Percentiles rank a stretch among this genome's conserved stretches.
Conservation (phyloP, 2,329 filamentous ascomycete species). For the Cladosporium phlei region DNA sequence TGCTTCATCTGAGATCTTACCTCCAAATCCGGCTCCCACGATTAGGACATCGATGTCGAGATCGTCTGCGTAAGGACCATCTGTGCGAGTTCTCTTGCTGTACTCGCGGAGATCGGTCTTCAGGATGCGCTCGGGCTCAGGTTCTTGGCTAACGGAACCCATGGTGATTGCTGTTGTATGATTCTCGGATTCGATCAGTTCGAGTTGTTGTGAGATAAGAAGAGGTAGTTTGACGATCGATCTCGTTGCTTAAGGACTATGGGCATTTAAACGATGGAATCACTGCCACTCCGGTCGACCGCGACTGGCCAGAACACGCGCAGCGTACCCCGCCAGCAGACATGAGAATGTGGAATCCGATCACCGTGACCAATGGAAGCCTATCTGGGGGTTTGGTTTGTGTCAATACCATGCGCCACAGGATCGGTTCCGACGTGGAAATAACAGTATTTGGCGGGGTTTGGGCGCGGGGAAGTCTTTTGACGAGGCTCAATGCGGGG, state of each 20-base stretch:
- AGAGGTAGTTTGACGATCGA: too few species aligned
- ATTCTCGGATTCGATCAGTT: background rate
- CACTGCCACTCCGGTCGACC: constrained; percentile 14
- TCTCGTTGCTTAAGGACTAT: too few species aligned
- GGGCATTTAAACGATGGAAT: too few species aligned
- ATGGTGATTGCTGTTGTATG: constrained; percentile 2
- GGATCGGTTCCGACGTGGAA: constrained; percentile 1
- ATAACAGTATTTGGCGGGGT: constrained; percentile 10
- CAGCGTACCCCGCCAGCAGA: constrained; percentile 11
- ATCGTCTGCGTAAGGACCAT: constrained; percentile 26
- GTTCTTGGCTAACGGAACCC: constrained; percentile 10
- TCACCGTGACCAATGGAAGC: background rate
- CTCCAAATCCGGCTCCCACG: constrained; percentile 42
- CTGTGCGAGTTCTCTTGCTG: constrained; percentile 18
- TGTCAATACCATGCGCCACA: constrained; percentile 8
- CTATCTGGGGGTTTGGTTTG: background rate
- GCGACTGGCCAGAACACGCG: constrained; percentile 4
- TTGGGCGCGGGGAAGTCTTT: background rate
- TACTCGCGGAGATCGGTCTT: constrained; percentile 25
- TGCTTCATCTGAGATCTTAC: background rate
- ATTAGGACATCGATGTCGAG: constrained; percentile 29
- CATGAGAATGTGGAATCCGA: background rate
- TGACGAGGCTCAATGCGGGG: background rate
- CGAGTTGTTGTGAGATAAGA: too few species aligned
- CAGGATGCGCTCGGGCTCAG: constrained; percentile 22